Evolutionary conservation across 106 monocot genomes (phyloP), one percentile per base, ranked within the genome.

Genomic region (Dendrobium nobile): DNA sequence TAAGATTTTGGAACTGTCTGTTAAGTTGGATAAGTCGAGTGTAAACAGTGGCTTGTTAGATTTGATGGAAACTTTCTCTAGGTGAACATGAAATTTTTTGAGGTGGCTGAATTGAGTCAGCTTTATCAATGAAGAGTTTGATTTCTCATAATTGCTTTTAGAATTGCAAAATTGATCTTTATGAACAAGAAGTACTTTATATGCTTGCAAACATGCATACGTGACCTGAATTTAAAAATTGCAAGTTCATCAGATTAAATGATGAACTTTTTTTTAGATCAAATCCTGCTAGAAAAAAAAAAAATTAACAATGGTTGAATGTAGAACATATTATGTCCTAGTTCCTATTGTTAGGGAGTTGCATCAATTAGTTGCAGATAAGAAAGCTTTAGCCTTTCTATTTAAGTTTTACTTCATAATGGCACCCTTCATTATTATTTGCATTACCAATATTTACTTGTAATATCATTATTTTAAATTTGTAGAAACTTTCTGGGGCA

Each of bases 401-500:
- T 31, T 28, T 75, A 7, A 16, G 8, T 20, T 75, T 19, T 75
- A 75, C 7, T 20, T 33, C 13, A 13, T 51, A 51, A 51, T 51
- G 19, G 22, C 3, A 48, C 10, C 11, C 41, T 76, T 48, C 48
- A 76, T 51, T 26, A 26, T 76, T 76, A 76, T 27, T 47, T 27
- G 45, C 24, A 18, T 24, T 76, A 7, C 45, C 45, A 26, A 76
- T 47, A 10, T 75, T 79, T 56, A 37, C 11, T 61, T 20, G 20
- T 61, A 61, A 61, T 61, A 22, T 61, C 15, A 22, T 61, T 70
- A 26, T 65, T 70, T 70, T 70, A 79, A 1, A 68, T 82, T 31
- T 85, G 72, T 87, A 96, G 96, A 96, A 96, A 80, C 82, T 85
- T 72, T 77, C 86, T 55, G 90, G 86, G 67, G 15, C 85, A 82